Percentiles rank a stretch among this genome's conserved stretches.
Conservation (phyloP, 768 basidiomycete genomes). For the Tulasnella sp. region DNA sequence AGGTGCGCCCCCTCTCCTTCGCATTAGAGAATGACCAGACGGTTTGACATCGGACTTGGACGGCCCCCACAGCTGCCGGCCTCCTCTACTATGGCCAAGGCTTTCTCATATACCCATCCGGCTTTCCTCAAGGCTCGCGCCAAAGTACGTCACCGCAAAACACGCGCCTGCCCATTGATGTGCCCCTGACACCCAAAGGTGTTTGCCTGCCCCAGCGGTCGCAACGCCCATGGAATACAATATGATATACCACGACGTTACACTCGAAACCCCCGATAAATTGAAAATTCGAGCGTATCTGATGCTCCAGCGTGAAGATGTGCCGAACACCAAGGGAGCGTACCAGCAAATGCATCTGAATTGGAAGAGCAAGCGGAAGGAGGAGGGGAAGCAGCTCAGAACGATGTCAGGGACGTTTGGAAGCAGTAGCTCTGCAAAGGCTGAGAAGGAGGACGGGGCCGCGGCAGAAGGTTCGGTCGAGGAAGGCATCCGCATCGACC, state of each 20-base stretch:
- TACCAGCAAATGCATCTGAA: conserved; percentile 7
- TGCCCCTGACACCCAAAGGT: conserved; percentile 10
- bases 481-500: conserved; percentile 37
- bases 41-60: background rate
- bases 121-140: conserved; percentile 74
- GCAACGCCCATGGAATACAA: conserved; percentile 64
- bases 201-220: conserved; percentile 51
- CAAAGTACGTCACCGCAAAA: conserved; percentile 50
- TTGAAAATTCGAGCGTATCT: conserved; percentile 73
- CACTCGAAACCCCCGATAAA: conserved; percentile 67
- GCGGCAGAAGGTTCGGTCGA: conserved; percentile 21
- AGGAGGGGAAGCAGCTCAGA: background rate
- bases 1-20: background rate
- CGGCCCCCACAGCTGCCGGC: conserved; percentile 52
- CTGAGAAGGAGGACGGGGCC: background rate
- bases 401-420: background rate
- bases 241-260: conserved; percentile 70
- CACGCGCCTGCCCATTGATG: background rate
- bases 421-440: background rate
- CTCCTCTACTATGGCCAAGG: conserved; percentile 84
- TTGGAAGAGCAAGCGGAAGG: conserved; percentile 10
- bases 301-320: conserved; percentile 58
- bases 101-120: conserved; percentile 85
- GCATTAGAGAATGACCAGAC: background rate
- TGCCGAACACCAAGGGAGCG: conserved; percentile 36